Evolutionary conservation across 495 filamentous ascomycete genomes (phyloP).

Genomic region (Podospora appendiculata): DNA sequence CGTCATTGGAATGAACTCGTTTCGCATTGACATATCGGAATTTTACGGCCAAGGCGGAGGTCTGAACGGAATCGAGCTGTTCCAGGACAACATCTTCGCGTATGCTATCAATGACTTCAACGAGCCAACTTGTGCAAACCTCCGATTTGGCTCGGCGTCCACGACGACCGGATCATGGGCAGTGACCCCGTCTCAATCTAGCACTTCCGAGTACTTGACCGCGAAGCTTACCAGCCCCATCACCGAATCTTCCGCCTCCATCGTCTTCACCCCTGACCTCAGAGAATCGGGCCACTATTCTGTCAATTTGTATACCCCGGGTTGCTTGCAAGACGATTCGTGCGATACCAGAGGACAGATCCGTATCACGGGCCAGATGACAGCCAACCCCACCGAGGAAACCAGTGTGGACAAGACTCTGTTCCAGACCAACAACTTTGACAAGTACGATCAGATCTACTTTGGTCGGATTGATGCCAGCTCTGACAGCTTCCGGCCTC

Average conservation of each 20-base stretch:
- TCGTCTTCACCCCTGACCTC: conserved; percentile 80
- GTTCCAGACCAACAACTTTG: conserved; percentile 84
- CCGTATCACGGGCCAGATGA: conserved; percentile 67
- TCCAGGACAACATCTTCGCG: conserved; percentile 73
- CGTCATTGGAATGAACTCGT: conserved; percentile 75
- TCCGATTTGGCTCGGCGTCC: conserved; percentile 55
- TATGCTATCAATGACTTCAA: conserved; percentile 86
- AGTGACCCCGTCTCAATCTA: conserved; percentile 49
- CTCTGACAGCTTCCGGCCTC: conserved; percentile 66
- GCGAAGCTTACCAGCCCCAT: conserved; percentile 48
- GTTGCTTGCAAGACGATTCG: conserved; percentile 71
- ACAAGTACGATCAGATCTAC: conserved; percentile 92
- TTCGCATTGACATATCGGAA: conserved; percentile 74
- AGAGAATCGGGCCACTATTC: conserved; percentile 84
- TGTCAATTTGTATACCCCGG: conserved; percentile 83
- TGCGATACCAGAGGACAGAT: conserved; percentile 70
- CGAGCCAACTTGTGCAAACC: conserved; percentile 70
- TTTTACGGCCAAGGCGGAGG: conserved; percentile 87
- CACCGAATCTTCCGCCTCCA: conserved; percentile 49
- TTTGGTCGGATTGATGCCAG: conserved; percentile 73
- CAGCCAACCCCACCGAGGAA: conserved; percentile 37
- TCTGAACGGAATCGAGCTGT: conserved; percentile 83
- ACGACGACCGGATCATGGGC: conserved; percentile 68
- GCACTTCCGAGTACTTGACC: conserved; percentile 68
- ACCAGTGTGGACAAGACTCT: conserved; percentile 44